Percentiles rank a stretch among this genome's conserved stretches.
phyloP scores from a whole-genome alignment of 805 yeast species.

The Kodamaea hsintzibuensis region DNA sequence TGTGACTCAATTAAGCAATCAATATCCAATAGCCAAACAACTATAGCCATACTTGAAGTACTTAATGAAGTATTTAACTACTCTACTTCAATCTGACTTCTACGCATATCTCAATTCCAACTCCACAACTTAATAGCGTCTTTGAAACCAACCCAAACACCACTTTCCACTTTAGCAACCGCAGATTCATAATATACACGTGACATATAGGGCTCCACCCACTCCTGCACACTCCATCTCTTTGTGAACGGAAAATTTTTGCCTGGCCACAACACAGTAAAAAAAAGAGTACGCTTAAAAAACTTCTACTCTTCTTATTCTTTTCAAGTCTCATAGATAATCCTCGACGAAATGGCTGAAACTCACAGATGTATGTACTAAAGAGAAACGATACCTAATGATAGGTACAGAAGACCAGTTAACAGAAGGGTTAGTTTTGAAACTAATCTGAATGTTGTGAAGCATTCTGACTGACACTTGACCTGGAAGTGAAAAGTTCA shows the following conservation, averaged over 20 bases:
- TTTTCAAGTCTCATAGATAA: slow-evolving; percentile 11
- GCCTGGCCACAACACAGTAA: neutral
- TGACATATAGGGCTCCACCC: slow-evolving; percentile 4
- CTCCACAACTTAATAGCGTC: no score
- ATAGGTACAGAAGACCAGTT: neutral
- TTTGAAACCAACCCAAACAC: no score
- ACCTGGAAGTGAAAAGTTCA: neutral
- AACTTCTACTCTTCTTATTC: slow-evolving; percentile 8
- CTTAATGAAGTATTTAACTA: no score
- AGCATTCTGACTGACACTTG: no score
- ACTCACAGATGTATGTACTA: slow-evolving; percentile 91
- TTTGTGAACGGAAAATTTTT: slow-evolving; percentile 4
- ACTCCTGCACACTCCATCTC: slow-evolving; percentile 1
- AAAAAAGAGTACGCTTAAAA: slow-evolving; percentile 4
- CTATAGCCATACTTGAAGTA: no score
- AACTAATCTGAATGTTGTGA: neutral
- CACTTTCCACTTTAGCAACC: no score
- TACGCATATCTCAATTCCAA: no score
- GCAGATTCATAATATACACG: neutral
- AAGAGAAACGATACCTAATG: neutral
- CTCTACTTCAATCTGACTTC: no score
- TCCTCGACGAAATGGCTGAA: slow-evolving; percentile 74
- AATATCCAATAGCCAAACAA: no score
- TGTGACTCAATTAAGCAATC: no score
- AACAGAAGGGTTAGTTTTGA: neutral